phyloP scores from a whole-genome alignment of 257 asterid genomes.

The Solanum chiquidenum region DNA sequence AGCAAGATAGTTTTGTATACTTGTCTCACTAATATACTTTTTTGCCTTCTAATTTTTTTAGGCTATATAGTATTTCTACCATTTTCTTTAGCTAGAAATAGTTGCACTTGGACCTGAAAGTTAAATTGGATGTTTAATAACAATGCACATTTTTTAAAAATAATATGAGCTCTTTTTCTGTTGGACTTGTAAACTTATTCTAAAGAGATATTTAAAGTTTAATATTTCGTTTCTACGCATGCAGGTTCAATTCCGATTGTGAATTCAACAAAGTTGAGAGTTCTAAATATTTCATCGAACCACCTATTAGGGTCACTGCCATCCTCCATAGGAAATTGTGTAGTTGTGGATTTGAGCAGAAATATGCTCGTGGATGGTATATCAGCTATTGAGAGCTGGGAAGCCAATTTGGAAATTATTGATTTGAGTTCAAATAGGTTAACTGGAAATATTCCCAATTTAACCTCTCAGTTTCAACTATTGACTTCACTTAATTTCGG shows the following conservation, averaged over 20 bases:
- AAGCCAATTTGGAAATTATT: conserved; percentile 37
- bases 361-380: conserved; percentile 48
- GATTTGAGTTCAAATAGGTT: conserved; percentile 77
- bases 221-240: background rate
- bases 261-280: conserved; percentile 54
- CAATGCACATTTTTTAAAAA: background rate
- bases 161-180: background rate
- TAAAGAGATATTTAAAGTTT: background rate
- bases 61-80: background rate
- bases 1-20: background rate
- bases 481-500: conserved; percentile 40
- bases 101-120: background rate
- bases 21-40: background rate
- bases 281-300: conserved; percentile 72
- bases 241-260: conserved; percentile 58
- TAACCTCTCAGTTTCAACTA: conserved; percentile 40
- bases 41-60: background rate
- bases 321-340: conserved; percentile 51
- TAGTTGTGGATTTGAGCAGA: conserved; percentile 56
- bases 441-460: conserved; percentile 56
- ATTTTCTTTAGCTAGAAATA: background rate
- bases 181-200: background rate
- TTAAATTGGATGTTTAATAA: background rate
- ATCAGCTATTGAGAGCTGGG: conserved; percentile 47
- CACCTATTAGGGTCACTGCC: conserved; percentile 61